Evolutionary conservation across 2,329 filamentous ascomycete genomes (phyloP), one percentile per base, ranked within the genome.

Genomic region (Hymenoscyphus linearis): DNA sequence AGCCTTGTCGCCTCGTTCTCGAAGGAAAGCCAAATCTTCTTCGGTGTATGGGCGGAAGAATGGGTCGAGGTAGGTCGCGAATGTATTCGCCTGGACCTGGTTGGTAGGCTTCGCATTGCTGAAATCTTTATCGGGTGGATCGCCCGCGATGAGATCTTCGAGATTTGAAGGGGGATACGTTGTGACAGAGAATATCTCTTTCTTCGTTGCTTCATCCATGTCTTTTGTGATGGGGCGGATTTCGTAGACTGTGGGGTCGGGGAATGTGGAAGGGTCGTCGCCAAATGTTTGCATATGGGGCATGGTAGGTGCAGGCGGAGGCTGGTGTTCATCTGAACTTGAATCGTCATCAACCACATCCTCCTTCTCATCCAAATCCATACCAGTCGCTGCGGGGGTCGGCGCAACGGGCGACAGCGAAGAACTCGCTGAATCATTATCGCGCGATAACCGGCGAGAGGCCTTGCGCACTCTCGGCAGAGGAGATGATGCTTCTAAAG

Each of bases 51-150:
- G 86, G 5, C 93, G 85, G 66, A 97, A 95, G 76, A 90, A 98
- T 0, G 93, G 91, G 65, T 99, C 95, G 59, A 96, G 84, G 72
- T 95, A 96, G 5, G 89, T 87, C n/a, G 89, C 88, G 75, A 99
- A 99, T 1, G 93, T 96, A 60, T 86, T 89, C 66, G 95, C 95
- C 73, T 90, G 93, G 74, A 98, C 95, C 78, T 99, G 95, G 70
- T 93, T 96, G 22, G 88, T 87, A 4, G 93, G 92, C 73, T 98
- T 99, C 36, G 91, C 89, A 72, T 86, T 96, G 73, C 91, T 97
- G 71, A 97, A 98, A 77, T 99, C 95, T 73, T 91, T 92, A 74
- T 98, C 93, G 1, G 95, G 93, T 1, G 93, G 90, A 44, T 89
- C 87, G 55, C 95, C 95, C 12, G 93, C 89, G 65, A 96, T 96